Evolutionary conservation across 2,329 filamentous ascomycete species (phyloP), one percentile per base, ranked within the genome.

Genomic region (Leptographium lundbergii): DNA sequence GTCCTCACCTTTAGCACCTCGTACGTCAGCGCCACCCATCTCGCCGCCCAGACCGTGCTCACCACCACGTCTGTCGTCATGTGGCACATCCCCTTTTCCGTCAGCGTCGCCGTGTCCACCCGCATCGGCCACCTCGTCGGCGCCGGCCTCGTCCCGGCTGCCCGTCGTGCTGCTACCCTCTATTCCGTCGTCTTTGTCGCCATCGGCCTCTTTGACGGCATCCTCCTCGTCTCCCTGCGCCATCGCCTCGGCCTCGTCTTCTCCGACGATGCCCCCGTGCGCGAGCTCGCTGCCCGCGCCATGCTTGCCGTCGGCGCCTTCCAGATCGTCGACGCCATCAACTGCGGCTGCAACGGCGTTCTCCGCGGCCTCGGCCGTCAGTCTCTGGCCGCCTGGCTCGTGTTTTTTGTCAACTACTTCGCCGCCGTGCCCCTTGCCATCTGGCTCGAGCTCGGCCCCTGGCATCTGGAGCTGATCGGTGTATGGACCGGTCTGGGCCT

Each of bases 91-190:
- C 86, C 87, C 0, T 90, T 89, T 70, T 84, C 87, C 0, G 77
- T 89, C 48, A 82, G 81, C 36, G 87, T 90, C 51, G 86, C 87
- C 9, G 80, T 82, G 3, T 85, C 80, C 19, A 90, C 87, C 0
- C 81, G 87, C 0, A 80, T 89, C 32, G 87, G 86, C 1, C 89
- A 89, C 64, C 72, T 90, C 10, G 88, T 90, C 56, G 87, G 87
- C 9, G 86, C 87, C 0, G 81, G 80, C 0, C 74, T 89, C 7
- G 79, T 81, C 1, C 48, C 58, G 6, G 32, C 32, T 25, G 54
- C 50, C 10, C 48, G 58, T 22, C 29, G 25, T 39, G 54, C 50
- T 4, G 7, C 57, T 4, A 39, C 27, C 13, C 24, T 34, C 19
- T 54, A 64, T 64, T 63, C 65, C 19, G 56, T 66, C 14, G 58